phyloP scores from a whole-genome alignment of 2,329 filamentous ascomycete species.

The Xylariales sp. region DNA sequence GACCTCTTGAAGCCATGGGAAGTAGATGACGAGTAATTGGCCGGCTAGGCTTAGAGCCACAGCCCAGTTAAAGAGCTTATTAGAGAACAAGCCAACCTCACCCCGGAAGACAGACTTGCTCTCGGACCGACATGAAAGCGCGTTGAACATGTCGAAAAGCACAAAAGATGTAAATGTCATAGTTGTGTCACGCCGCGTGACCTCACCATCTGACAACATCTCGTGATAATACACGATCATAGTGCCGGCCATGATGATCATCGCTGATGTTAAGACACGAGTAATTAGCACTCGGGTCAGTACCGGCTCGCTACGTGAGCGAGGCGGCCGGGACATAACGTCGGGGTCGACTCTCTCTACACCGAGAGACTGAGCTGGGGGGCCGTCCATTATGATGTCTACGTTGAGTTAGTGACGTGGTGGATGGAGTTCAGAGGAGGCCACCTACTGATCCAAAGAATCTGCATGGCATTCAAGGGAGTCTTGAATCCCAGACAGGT shows the following conservation, averaged over 20 bases:
- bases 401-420: conserved; percentile 40
- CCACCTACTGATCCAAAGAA: conserved; percentile 96
- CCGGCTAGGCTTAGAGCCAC: conserved; percentile 86
- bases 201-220: conserved; percentile 84
- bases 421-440: not conserved
- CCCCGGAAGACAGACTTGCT: conserved; percentile 88
- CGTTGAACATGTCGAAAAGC: conserved; percentile 99
- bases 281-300: conserved; percentile 85
- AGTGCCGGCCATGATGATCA: conserved; percentile 92
- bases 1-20: conserved; percentile 90
- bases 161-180: conserved; percentile 99
- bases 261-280: conserved; percentile 86
- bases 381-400: conserved; percentile 99
- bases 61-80: conserved; percentile 96
- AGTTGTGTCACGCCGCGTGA: conserved; percentile 94
- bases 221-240: conserved; percentile 91
- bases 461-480: conserved; percentile 98
- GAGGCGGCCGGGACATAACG: conserved; percentile 89
- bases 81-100: conserved; percentile 84
- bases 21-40: conserved; percentile 91
- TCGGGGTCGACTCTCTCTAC: conserved; percentile 95
- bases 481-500: conserved; percentile 94
- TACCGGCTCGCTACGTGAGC: conserved; percentile 87
- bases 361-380: conserved; percentile 94
- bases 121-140: conserved; percentile 90